Base-by-base conservation (phyloP, 768 basidiomycete species). In the Omphalotus guepiniiformis region DNA sequence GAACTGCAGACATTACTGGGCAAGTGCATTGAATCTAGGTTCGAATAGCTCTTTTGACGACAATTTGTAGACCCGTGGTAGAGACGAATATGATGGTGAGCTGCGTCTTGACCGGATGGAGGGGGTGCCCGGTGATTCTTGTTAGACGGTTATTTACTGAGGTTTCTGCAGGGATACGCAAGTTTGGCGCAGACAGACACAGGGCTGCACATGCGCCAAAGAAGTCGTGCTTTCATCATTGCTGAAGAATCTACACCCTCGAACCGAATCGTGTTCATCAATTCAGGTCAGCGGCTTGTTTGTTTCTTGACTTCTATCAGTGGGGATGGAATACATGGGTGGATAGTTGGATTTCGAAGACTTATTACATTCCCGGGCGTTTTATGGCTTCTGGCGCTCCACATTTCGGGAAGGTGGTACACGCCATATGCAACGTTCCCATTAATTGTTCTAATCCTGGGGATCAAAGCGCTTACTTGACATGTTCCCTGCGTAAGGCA, bases 1-100 rank as follows among this genome's bases (percentile, higher is more conserved):
- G 83, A 21, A 81, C 79, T 52, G 85, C 76, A 16, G 88, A 89
- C 56, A 76, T 89, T 50, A 89, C 85, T 50, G 84, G 87, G 83
- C 82, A 66, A 46, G 59, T 59, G 25, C 41, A 29, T 38, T 15
- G 15, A 22, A 44, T 22, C 18, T 6, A 2, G 6, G 18, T n/a
- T 19, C n/a, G 12, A 3, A 9, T 8, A 25, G 3, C 15, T 23
- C 37, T 11, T 23, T 40, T 30, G 28, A 16, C 16, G 34, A 36
- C 49, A 25, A 28, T 47, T 39, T 32, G 48, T 35, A 84, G 82
- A 18, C 84, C 86, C 3, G 79, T 88, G 15, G 85, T 88, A 5
- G 85, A 90, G 69, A 89, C 87, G 15, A 88, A 87, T 53, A 85
- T 88, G 82, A 86, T 88, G 85, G 84, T 80, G 60, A 39, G 64